Conservation (phyloP, 2,329 filamentous ascomycete genomes). For the Neofusicoccum kwambonambiense region DNA sequence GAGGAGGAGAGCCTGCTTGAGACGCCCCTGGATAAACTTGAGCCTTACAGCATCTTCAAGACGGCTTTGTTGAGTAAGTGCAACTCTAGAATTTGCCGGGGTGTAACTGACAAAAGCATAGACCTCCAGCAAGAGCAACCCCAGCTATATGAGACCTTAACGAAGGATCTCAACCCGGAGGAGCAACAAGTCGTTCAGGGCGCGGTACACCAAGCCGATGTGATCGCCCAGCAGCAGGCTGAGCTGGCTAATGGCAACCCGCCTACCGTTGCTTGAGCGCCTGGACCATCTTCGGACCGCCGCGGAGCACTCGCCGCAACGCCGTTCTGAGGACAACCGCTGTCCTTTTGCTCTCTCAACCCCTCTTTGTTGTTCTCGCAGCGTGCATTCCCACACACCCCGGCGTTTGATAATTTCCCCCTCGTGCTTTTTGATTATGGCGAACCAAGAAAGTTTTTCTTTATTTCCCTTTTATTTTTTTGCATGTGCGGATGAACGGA, state of each 20-base stretch:
- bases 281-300: background rate
- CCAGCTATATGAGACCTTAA: slow-evolving; percentile 79
- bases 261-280: slow-evolving; percentile 4
- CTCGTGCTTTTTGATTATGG: background rate
- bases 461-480: background rate
- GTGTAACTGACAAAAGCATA: slow-evolving; percentile 43
- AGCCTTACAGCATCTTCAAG: slow-evolving; percentile 90
- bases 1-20: slow-evolving; percentile 92
- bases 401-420: slow-evolving; percentile 15
- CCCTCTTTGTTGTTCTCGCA: slow-evolving; percentile 4
- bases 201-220: slow-evolving; percentile 71
- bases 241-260: slow-evolving; percentile 17
- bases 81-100: background rate
- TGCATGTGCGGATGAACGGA: slow-evolving; percentile 11
- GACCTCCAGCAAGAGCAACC: slow-evolving; percentile 89
- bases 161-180: slow-evolving; percentile 72
- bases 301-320: background rate
- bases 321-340: background rate
- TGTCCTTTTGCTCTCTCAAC: slow-evolving; percentile 4
- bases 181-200: slow-evolving; percentile 79
- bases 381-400: slow-evolving; percentile 16
- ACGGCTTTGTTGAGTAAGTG: slow-evolving; percentile 75
- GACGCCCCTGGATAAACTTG: slow-evolving; percentile 90
- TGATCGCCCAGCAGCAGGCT: slow-evolving; percentile 45
- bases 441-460: slow-evolving; percentile 7